Evolutionary conservation across 2,329 filamentous ascomycete species (phyloP).

Genomic region (Didymella sp.): DNA sequence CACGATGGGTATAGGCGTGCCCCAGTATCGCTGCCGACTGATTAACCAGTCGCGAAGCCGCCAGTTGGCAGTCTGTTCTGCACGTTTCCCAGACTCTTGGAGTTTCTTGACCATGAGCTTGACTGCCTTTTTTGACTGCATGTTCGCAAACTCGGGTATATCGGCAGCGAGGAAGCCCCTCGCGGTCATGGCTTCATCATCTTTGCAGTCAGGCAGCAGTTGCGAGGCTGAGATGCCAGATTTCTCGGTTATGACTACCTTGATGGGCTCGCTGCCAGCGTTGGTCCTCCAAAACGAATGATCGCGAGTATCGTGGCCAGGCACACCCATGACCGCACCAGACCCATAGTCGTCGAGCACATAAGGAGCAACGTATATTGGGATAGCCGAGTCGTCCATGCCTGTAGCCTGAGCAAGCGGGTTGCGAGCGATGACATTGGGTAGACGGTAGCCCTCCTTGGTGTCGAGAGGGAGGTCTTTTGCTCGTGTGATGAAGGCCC

Average conservation of each 20-base stretch:
- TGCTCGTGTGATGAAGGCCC: constrained; percentile 68
- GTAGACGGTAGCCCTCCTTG: constrained; percentile 71
- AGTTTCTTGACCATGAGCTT: constrained; percentile 63
- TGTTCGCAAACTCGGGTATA: constrained; percentile 69
- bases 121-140: constrained; percentile 68
- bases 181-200: constrained; percentile 64
- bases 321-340: constrained; percentile 90
- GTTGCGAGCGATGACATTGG: constrained; percentile 47
- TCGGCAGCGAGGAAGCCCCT: constrained; percentile 72
- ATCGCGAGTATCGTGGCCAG: constrained; percentile 81
- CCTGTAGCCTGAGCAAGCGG: constrained; percentile 62
- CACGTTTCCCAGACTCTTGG: constrained; percentile 61
- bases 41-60: constrained; percentile 87
- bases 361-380: constrained; percentile 83
- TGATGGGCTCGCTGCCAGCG: constrained; percentile 64
- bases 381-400: constrained; percentile 62
- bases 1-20: constrained; percentile 85
- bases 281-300: constrained; percentile 81
- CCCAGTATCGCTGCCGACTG: constrained; percentile 93
- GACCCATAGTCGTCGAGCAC: constrained; percentile 86
- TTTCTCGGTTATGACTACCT: constrained; percentile 58
- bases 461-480: constrained; percentile 62
- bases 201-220: constrained; percentile 45
- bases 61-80: constrained; percentile 73
- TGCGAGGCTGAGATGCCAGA: constrained; percentile 13